phyloP scores from a whole-genome alignment of 1,284 basidiomycete genomes.

The Puccinia horiana region DNA sequence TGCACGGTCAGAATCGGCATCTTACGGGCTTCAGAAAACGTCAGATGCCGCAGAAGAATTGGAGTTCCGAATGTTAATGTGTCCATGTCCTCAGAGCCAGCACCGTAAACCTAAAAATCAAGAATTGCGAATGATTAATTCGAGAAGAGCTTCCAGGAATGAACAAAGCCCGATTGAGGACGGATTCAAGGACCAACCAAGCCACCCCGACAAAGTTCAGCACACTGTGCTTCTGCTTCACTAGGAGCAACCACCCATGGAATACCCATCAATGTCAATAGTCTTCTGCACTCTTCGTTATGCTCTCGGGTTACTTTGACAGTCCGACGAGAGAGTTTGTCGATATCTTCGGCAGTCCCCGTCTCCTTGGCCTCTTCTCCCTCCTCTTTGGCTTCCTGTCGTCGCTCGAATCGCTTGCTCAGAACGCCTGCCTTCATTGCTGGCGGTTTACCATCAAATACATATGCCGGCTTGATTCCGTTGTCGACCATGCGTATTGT shows the following conservation, averaged over 20 bases:
- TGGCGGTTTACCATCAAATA: constrained; percentile 98
- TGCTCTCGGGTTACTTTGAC: constrained; percentile 95
- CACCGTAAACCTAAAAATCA: constrained; percentile 77
- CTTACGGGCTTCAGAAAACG: constrained; percentile 98
- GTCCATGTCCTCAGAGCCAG: constrained; percentile 99
- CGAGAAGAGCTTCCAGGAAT: neutral
- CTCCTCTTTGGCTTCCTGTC: constrained; percentile 90
- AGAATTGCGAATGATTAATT: neutral
- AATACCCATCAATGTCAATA: constrained; percentile 94
- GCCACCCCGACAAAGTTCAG: constrained; percentile 89
- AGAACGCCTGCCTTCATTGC: constrained; percentile 94
- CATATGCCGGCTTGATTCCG: constrained; percentile 95
- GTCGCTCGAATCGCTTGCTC: constrained; percentile 82
- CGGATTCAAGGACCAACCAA: constrained; percentile 50
- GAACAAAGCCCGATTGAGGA: neutral
- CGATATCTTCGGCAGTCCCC: constrained; percentile 86
- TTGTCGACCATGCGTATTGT: constrained; percentile 98
- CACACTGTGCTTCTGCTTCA: constrained; percentile 98
- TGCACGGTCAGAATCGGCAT: constrained; percentile 93
- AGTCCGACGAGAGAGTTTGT: constrained; percentile 83
- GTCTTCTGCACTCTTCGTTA: constrained; percentile 87
- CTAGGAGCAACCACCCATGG: constrained; percentile 91
- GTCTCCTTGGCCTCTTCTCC: constrained; percentile 94
- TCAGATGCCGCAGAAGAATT: constrained; percentile 89
- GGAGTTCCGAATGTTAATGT: constrained; percentile 94